phyloP scores from a whole-genome alignment of 1,139 yeast species.

The Fermentozyma sake region DNA sequence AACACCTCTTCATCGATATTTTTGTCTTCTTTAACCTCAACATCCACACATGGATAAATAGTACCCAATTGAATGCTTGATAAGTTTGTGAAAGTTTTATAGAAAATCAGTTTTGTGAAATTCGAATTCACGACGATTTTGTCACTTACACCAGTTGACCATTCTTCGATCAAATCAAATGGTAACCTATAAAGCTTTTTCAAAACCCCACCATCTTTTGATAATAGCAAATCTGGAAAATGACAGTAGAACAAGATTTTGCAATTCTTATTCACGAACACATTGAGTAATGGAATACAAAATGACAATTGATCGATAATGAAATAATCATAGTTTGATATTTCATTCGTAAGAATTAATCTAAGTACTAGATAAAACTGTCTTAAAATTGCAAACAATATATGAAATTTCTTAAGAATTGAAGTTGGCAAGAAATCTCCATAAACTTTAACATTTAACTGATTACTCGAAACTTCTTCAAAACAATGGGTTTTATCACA shows the following conservation, averaged over 20 bases:
- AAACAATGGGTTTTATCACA: slow-evolving; percentile 85
- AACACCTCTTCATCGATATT: slow-evolving; percentile 25
- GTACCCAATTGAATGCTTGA: slow-evolving; percentile 54
- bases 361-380: slow-evolving; percentile 64
- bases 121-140: slow-evolving; percentile 79
- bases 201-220: slow-evolving; percentile 51
- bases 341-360: slow-evolving; percentile 47
- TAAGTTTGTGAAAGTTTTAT: slow-evolving; percentile 54
- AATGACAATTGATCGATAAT: slow-evolving; percentile 87
- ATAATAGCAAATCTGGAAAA: slow-evolving; percentile 85
- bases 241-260: slow-evolving; percentile 84
- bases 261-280: slow-evolving; percentile 38
- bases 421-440: slow-evolving; percentile 84
- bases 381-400: slow-evolving; percentile 77
- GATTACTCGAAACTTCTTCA: slow-evolving; percentile 68
- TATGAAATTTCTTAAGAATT: slow-evolving; percentile 62
- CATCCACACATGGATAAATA: slow-evolving; percentile 84
- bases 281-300: slow-evolving; percentile 70
- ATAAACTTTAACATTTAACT: slow-evolving; percentile 59
- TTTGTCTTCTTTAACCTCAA: slow-evolving; percentile 16
- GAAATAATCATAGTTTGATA: slow-evolving; percentile 58
- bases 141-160: slow-evolving; percentile 76
- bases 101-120: slow-evolving; percentile 71
- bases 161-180: slow-evolving; percentile 76
- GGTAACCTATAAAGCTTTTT: slow-evolving; percentile 72